Evolutionary conservation across 164 flowering plant species (phyloP), one percentile per base, ranked within the genome.

Genomic region (Vitis rotundifolia): DNA sequence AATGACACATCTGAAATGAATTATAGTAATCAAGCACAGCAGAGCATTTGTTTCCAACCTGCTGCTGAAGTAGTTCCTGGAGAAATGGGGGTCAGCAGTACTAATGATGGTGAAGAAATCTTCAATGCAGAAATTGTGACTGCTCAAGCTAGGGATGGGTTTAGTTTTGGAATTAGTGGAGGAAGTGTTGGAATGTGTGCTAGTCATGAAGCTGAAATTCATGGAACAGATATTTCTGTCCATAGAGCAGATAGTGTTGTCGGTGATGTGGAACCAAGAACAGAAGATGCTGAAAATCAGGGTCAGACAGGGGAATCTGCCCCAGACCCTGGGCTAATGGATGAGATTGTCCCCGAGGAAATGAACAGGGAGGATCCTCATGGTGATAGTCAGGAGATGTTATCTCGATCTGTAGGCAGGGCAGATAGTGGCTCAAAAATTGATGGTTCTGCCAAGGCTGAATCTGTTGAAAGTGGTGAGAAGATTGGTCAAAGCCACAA

Each of bases 161-260:
- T 87, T 61, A 95, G 99, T 81, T 87, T 95, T 75, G 99, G 98
- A 44, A 77, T 91, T 15, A 96, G 99, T 84, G 97, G 91, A 50
- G 98, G 98, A 54, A 96, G 99, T 83, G 92, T 96, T 73, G 98
- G 98, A 13, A 96, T 93, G 98, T 91, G 97, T 82, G 98, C 97
- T 59, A 96, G 99, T 75, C 93, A 96, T 78, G 99, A 96, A 84
- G 99, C 99, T 67, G 98, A 93, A 85, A 92, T 96, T 59, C 98
- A 87, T 83, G 99, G 99, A 49, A 78, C 80, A 66, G 97, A 88
- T 81, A 76, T 75, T 52, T 95, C 90, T 72, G 85, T 87, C 11
- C 86, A 90, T 55, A 88, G 98, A 76, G 73, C 89, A 55, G 91
- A 84, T 48, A 93, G 99, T 71, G 86, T 84, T 47, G 96, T 85